A percentile compares a stretch with the other conserved stretches of the same genome.
phyloP scores from a whole-genome alignment of 257 asterid genomes.

The Scutellaria barbata region DNA sequence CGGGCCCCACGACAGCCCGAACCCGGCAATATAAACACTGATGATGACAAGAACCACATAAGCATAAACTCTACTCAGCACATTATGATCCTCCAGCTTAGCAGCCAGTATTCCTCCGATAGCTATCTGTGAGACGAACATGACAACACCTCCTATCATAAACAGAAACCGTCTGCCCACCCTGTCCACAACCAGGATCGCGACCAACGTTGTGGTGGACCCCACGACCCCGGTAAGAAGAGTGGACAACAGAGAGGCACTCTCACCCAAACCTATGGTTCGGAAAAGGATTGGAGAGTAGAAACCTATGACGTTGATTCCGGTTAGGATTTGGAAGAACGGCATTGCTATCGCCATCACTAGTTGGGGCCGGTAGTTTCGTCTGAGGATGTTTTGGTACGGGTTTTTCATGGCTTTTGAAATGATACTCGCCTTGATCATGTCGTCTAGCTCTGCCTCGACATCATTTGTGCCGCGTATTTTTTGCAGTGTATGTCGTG shows the following conservation, averaged over 20 bases:
- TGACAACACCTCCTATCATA: constrained; percentile 40
- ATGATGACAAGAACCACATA: constrained; percentile 38
- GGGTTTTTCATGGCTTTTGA: constrained; percentile 48
- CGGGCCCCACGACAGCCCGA: constrained; percentile 63
- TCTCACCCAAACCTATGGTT: constrained; percentile 57
- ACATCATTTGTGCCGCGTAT: constrained; percentile 58
- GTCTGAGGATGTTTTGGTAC: constrained; percentile 34
- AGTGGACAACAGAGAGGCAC: constrained; percentile 49
- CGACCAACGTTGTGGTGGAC: constrained; percentile 29
- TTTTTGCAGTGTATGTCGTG: constrained; percentile 41
- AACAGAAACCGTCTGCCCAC: constrained; percentile 47
- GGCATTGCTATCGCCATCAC: constrained; percentile 66
- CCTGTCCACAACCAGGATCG: constrained; percentile 43
- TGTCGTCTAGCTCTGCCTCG: constrained; percentile 53
- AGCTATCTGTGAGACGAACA: constrained; percentile 40
- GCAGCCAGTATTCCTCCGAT: constrained; percentile 47
- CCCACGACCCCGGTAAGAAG: constrained; percentile 35
- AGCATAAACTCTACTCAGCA: constrained; percentile 33
- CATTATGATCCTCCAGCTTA: constrained; percentile 51
- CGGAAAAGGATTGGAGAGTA: constrained; percentile 66
- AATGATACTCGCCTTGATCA: constrained; percentile 47
- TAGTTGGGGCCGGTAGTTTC: constrained; percentile 57
- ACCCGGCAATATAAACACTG: constrained; percentile 48
- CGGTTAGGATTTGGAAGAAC: constrained; percentile 60
- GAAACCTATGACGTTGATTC: constrained; percentile 65